These are phyloP conservation scores for Rhodotorula mucilaginosa DNA, from an alignment of 1,284 basidiomycete species.

Conservation along the genomic window DNA sequence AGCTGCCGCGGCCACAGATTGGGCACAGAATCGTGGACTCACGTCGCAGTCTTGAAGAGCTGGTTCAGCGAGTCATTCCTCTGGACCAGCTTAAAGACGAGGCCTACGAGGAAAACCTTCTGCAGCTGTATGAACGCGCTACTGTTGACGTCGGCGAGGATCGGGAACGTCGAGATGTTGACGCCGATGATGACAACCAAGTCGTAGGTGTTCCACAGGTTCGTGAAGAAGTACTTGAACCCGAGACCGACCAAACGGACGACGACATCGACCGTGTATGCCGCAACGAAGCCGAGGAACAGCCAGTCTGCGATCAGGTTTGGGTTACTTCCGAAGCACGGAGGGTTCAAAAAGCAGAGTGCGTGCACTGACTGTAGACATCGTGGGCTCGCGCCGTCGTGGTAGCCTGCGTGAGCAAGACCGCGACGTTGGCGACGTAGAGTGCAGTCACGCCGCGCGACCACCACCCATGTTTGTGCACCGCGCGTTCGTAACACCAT, in stretches of 20 bases:
- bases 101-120: slow-evolving; percentile 86
- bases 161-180: slow-evolving; percentile 77
- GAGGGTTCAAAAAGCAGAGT: no score
- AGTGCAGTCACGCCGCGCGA: slow-evolving; percentile 74
- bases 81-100: slow-evolving; percentile 92
- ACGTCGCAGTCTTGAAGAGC: slow-evolving; percentile 94
- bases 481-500: slow-evolving; percentile 91
- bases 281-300: slow-evolving; percentile 69
- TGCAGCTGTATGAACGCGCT: slow-evolving; percentile 60
- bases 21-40: slow-evolving; percentile 48
- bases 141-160: slow-evolving; percentile 54
- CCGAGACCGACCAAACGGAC: slow-evolving; percentile 82
- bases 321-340: not conserved
- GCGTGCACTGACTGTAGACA: slow-evolving; percentile 61
- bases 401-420: slow-evolving; percentile 82
- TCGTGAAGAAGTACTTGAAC: slow-evolving; percentile 71
- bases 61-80: slow-evolving; percentile 86
- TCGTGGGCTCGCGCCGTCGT: slow-evolving; percentile 60
- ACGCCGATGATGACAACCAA: slow-evolving; percentile 77
- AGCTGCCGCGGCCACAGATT: slow-evolving; percentile 55
- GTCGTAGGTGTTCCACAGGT: slow-evolving; percentile 89
- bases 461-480: slow-evolving; percentile 94
- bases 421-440: slow-evolving; percentile 79
- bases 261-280: slow-evolving; percentile 75
- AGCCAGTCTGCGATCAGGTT: slow-evolving; percentile 62